Conservation (phyloP, 805 yeast genomes). For the Hanseniaspora taiwanica region DNA sequence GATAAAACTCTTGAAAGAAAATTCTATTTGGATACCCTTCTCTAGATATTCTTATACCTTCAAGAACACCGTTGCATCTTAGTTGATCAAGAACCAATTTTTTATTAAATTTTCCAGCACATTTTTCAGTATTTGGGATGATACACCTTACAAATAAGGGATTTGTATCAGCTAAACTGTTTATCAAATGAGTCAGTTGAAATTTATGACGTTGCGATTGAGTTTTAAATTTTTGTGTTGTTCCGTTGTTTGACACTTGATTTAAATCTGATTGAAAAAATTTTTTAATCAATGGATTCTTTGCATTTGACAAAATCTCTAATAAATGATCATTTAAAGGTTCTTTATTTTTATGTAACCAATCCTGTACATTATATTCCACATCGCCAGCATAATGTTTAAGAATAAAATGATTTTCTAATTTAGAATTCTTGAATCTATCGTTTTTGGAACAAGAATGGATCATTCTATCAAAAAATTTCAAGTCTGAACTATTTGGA, state of each 20-base stretch:
- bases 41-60: constrained; percentile 93
- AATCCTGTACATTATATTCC: constrained; percentile 82
- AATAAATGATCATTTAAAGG: constrained; percentile 73
- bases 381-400: constrained; percentile 95
- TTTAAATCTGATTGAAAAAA: constrained; percentile 33
- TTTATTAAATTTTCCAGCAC: constrained; percentile 60
- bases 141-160: constrained; percentile 98
- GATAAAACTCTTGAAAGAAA: constrained; percentile 65
- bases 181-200: constrained; percentile 60
- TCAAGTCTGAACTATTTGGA: constrained; percentile 74
- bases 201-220: constrained; percentile 84
- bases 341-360: constrained; percentile 91
- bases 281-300: constrained; percentile 38
- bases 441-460: constrained; percentile 41
- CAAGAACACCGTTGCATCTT: constrained; percentile 93
- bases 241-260: constrained; percentile 12
- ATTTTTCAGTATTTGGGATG: constrained; percentile 70
- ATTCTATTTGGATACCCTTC: constrained; percentile 94
- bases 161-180: constrained; percentile 62
- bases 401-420: constrained; percentile 45
- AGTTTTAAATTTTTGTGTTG: constrained; percentile 39
- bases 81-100: constrained; percentile 73
- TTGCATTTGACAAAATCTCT: constrained; percentile 44
- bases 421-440: constrained; percentile 47
- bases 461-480: constrained; percentile 71